A percentile compares a stretch with the other conserved stretches of the same genome.
Evolutionary conservation across 805 yeast species (phyloP).

Genomic region (Lachancea mirantina): DNA sequence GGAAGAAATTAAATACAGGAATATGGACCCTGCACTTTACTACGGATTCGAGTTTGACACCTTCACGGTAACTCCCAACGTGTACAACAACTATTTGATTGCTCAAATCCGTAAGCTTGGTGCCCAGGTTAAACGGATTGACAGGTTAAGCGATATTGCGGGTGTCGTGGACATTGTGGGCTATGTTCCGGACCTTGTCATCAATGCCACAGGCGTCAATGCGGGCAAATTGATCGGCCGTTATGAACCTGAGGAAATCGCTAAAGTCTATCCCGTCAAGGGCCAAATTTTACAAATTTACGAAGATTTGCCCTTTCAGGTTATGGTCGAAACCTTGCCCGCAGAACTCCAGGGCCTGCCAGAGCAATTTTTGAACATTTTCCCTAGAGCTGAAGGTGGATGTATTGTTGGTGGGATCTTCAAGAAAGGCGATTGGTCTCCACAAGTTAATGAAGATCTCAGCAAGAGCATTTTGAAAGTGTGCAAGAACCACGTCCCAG

Average conservation of each 20-base stretch:
- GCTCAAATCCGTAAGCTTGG: conserved; percentile 41
- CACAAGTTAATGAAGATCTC: conserved; percentile 36
- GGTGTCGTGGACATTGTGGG: conserved; percentile 42
- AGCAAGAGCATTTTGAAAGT: conserved; percentile 41
- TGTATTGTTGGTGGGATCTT: conserved; percentile 54
- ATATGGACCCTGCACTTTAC: conserved; percentile 28
- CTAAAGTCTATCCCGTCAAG: conserved; percentile 42
- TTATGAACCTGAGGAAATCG: conserved; percentile 37
- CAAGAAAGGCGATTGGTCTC: conserved; percentile 27
- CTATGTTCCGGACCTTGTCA: conserved; percentile 39
- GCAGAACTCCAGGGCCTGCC: conserved; percentile 14
- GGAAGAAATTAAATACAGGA: conserved; percentile 29
- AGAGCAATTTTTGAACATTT: conserved; percentile 46
- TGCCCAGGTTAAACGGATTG: conserved; percentile 38
- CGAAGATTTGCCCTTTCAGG: conserved; percentile 36
- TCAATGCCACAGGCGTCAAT: conserved; percentile 52
- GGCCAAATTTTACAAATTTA: conserved; percentile 53
- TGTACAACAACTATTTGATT: conserved; percentile 48
- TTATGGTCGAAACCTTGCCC: conserved; percentile 24
- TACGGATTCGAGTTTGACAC: conserved; percentile 46
- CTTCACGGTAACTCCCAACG: conserved; percentile 51
- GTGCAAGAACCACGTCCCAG: conserved; percentile 33
- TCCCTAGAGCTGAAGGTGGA: conserved; percentile 75
- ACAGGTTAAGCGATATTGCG: conserved; percentile 35
- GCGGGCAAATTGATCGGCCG: conserved; percentile 30